A percentile compares a stretch with the other conserved stretches of the same genome.
phyloP scores from a whole-genome alignment of 176 grass and related monocot species.

The Thinopyrum elongatum region DNA sequence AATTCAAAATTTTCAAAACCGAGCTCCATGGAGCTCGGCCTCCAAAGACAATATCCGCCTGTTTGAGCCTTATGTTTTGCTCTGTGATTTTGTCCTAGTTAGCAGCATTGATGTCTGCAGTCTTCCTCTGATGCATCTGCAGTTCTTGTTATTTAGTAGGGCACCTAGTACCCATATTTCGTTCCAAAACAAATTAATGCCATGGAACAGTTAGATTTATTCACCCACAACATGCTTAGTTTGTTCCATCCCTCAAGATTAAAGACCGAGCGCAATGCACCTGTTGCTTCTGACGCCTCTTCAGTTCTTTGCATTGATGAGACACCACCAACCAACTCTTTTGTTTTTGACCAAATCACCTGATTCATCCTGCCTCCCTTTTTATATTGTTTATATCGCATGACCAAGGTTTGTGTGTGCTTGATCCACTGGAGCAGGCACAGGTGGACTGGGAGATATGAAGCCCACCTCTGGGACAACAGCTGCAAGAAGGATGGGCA shows the following conservation, averaged over 20 bases:
- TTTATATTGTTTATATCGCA: constrained; percentile 22
- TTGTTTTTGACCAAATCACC: constrained; percentile 1
- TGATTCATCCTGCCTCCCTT: not conserved
- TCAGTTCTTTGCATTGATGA: constrained; percentile 10
- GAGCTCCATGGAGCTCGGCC: too few species aligned
- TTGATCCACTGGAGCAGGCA: constrained; percentile 64
- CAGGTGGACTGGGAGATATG: constrained; percentile 94
- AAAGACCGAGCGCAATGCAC: not conserved
- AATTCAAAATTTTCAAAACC: too few species aligned
- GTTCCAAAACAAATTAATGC: constrained; percentile 6
- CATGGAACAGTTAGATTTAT: not conserved
- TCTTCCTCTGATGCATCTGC: constrained; percentile 8
- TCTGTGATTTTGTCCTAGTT: constrained; percentile 14
- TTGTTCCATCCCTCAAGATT: not conserved
- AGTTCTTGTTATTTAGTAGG: constrained; percentile 26
- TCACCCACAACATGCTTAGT: not conserved
- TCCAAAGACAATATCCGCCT: too few species aligned
- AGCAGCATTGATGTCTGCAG: constrained; percentile 13
- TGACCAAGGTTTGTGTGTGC: constrained; percentile 30
- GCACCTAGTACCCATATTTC: not conserved
- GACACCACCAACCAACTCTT: not conserved
- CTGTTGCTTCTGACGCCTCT: constrained; percentile 17
- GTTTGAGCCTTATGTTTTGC: not conserved
- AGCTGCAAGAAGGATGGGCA: constrained; percentile 94
- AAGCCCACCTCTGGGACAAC: constrained; percentile 96